These are phyloP conservation scores for Dictyostelium firmibasis DNA, from an alignment of 78 protist species.

Conservation along the genomic window DNA sequence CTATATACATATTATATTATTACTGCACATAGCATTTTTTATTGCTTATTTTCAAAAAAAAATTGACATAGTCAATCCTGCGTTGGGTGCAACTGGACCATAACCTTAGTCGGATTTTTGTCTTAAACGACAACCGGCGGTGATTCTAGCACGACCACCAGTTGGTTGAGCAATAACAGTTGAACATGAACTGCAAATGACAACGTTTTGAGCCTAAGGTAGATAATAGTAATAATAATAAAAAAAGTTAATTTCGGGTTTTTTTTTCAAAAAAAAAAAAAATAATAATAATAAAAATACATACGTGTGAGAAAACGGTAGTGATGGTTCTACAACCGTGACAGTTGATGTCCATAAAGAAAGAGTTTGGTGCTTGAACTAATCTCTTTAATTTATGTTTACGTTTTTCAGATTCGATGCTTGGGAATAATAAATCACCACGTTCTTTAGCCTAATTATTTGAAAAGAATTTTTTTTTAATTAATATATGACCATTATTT, in stretches of 20 bases:
- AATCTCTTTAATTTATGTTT: slow-evolving; percentile 98
- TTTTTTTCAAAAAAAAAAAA: slow-evolving; percentile 10
- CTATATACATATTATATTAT: neutral
- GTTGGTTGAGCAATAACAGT: slow-evolving; percentile 98
- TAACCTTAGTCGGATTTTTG: slow-evolving; percentile 90
- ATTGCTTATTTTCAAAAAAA: too few relatives aligned
- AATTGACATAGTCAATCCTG: neutral
- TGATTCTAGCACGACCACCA: slow-evolving; percentile 98
- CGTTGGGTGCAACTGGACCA: neutral
- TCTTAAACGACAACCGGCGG: slow-evolving; percentile 97
- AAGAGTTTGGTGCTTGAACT: slow-evolving; percentile 98
- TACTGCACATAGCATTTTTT: neutral
- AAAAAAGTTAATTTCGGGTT: too few relatives aligned
- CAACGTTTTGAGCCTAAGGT: slow-evolving; percentile 98
- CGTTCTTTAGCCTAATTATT: slow-evolving; percentile 75
- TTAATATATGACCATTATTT: too few relatives aligned
- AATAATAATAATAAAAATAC: neutral
- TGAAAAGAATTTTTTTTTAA: too few relatives aligned
- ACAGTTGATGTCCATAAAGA: slow-evolving; percentile 99
- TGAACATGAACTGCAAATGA: slow-evolving; percentile 96
- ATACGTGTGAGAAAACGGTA: slow-evolving; percentile 88
- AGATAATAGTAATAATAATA: too few relatives aligned
- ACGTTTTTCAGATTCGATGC: slow-evolving; percentile 87
- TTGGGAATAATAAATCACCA: slow-evolving; percentile 97
- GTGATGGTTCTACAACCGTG: slow-evolving; percentile 93